Evolutionary conservation across 345 rosid genomes (phyloP).

Genomic region (Lepidium africanum): DNA sequence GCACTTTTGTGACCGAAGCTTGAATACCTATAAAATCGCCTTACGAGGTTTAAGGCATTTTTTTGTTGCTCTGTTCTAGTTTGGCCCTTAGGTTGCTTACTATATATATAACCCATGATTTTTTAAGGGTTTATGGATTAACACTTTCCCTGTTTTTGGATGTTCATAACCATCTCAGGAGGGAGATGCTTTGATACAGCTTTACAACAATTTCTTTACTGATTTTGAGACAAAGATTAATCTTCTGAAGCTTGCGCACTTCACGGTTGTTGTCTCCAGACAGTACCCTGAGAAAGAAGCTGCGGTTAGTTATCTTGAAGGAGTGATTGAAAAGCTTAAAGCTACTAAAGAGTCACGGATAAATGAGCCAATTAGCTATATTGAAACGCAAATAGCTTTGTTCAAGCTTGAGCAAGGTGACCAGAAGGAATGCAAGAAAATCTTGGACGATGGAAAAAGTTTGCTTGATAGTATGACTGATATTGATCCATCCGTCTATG

Average conservation of each 20-base stretch:
- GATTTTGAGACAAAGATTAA: constrained; percentile 97
- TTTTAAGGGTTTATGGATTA: not conserved
- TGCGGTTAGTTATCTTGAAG: constrained; percentile 71
- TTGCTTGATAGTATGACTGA: constrained; percentile 92
- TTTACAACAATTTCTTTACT: constrained; percentile 79
- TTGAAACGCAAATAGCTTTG: constrained; percentile 79
- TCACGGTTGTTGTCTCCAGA: constrained; percentile 81
- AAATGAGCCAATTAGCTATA: constrained; percentile 80
- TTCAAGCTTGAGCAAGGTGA: constrained; percentile 84
- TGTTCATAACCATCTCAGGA: constrained; percentile 39
- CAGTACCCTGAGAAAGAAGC: constrained; percentile 87
- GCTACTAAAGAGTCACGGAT: constrained; percentile 71
- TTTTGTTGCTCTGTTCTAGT: constrained; percentile 4
- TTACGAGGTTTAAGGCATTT: not conserved
- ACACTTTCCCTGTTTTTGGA: not conserved
- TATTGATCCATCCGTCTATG: constrained; percentile 94
- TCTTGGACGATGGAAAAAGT: constrained; percentile 77
- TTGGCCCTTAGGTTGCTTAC: not conserved
- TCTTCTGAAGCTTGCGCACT: constrained; percentile 93
- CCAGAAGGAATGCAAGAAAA: constrained; percentile 79
- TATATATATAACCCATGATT: not conserved
- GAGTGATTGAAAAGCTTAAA: constrained; percentile 76
- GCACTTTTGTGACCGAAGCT: not conserved
- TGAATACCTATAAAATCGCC: not conserved
- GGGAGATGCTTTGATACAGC: constrained; percentile 85